phyloP scores from a whole-genome alignment of 179 eudicot genomes.

The Silene vulgaris region DNA sequence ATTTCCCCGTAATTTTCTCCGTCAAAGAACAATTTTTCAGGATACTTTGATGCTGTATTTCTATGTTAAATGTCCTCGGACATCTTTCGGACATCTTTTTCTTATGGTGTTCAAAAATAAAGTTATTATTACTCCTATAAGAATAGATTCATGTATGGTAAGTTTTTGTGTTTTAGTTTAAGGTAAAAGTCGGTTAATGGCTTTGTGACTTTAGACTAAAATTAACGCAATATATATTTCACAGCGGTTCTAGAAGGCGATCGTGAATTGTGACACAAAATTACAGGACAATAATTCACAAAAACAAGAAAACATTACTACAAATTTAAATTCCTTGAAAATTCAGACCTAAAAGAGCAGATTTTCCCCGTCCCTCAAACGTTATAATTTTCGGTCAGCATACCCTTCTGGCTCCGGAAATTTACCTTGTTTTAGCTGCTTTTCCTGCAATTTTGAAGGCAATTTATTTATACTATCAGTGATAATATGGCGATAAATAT shows the following conservation, averaged over 20 bases:
- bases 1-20: conserved; percentile 19
- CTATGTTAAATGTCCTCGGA: not conserved
- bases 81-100: too few relatives aligned
- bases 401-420: conserved; percentile 67
- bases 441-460: conserved; percentile 37
- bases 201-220: not conserved
- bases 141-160: too few relatives aligned
- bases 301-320: not conserved
- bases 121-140: too few relatives aligned
- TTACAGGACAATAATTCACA: conserved; percentile 20
- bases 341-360: conserved; percentile 7
- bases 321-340: conserved; percentile 20
- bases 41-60: not conserved
- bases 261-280: conserved; percentile 16
- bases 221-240: not conserved
- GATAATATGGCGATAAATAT: too few relatives aligned
- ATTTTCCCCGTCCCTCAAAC: conserved; percentile 5
- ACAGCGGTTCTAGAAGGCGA: not conserved
- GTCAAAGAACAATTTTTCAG: conserved; percentile 27
- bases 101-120: too few relatives aligned
- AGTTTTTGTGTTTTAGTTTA: too few relatives aligned
- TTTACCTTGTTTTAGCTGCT: conserved; percentile 62
- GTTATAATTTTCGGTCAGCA: conserved; percentile 40
- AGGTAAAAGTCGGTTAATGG: not conserved
- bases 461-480: too few relatives aligned